Evolutionary conservation across 2,329 filamentous ascomycete species (phyloP).

Genomic region (Monilinia polystroma): DNA sequence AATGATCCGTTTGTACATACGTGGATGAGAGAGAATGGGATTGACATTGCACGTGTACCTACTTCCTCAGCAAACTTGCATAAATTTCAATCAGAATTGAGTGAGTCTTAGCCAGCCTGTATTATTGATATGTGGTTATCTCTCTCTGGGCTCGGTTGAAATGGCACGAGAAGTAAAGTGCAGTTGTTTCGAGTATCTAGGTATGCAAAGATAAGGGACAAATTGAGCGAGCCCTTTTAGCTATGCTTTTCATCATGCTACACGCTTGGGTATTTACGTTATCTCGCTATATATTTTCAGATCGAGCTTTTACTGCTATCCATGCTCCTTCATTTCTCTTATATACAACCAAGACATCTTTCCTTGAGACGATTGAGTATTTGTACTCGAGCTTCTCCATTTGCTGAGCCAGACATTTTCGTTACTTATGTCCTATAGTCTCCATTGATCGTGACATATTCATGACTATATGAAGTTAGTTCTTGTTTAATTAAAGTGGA

Average conservation of each 20-base stretch:
- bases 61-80: neutral
- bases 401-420: neutral
- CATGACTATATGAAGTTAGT: conserved; percentile 45
- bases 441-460: conserved; percentile 70
- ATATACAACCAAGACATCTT: neutral
- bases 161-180: neutral
- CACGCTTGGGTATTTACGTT: conserved; percentile 16
- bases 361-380: neutral
- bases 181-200: neutral
- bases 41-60: conserved; percentile 6
- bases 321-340: neutral
- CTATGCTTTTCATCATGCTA: neutral
- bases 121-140: neutral
- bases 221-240: neutral
- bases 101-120: neutral
- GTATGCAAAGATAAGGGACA: neutral
- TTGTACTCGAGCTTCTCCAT: neutral
- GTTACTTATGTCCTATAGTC: conserved; percentile 60
- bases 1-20: conserved; percentile 35
- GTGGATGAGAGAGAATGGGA: conserved; percentile 17
- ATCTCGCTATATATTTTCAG: neutral
- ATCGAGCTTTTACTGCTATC: neutral
- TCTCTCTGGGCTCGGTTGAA: neutral
- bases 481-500: neutral
- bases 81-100: neutral